phyloP scores from a whole-genome alignment of 1,139 yeast genomes.

The Nakaseomyces delphensis region DNA sequence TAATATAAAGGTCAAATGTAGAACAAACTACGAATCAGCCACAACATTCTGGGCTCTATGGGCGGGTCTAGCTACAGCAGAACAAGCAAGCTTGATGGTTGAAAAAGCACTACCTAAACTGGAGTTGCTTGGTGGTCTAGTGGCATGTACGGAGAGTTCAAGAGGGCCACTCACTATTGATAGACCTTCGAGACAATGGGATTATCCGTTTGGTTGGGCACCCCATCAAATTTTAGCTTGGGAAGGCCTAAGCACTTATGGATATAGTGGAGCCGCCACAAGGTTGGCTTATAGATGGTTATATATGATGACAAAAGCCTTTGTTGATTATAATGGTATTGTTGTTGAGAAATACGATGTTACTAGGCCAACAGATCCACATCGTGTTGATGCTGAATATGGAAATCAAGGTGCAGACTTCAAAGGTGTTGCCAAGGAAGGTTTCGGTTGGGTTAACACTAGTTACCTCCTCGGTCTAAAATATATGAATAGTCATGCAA shows the following conservation, averaged over 20 bases:
- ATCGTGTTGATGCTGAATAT: conserved; percentile 89
- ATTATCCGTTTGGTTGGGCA: conserved; percentile 97
- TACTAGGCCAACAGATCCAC: conserved; percentile 74
- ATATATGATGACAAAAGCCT: conserved; percentile 80
- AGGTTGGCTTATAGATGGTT: conserved; percentile 83
- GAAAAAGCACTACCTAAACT: conserved; percentile 55
- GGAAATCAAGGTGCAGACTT: conserved; percentile 94
- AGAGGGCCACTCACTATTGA: conserved; percentile 63
- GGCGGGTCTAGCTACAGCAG: conserved; percentile 64
- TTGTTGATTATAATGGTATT: conserved; percentile 89
- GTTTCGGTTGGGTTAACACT: conserved; percentile 96
- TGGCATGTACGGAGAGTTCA: conserved; percentile 70
- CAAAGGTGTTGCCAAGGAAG: conserved; percentile 92
- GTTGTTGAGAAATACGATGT: conserved; percentile 96
- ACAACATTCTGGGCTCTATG: conserved; percentile 92
- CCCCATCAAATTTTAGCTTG: conserved; percentile 96
- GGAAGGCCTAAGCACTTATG: conserved; percentile 75
- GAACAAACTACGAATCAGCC: conserved; percentile 71
- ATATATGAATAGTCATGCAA: conserved; percentile 60
- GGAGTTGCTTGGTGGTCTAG: conserved; percentile 85
- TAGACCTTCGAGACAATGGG: conserved; percentile 94
- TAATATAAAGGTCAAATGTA: conserved; percentile 49
- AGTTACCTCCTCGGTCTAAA: conserved; percentile 70
- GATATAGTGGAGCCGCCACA: conserved; percentile 55
- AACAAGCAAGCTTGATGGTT: conserved; percentile 66